phyloP scores from a whole-genome alignment of 208 protist species.

The Spongospora subterranea region DNA sequence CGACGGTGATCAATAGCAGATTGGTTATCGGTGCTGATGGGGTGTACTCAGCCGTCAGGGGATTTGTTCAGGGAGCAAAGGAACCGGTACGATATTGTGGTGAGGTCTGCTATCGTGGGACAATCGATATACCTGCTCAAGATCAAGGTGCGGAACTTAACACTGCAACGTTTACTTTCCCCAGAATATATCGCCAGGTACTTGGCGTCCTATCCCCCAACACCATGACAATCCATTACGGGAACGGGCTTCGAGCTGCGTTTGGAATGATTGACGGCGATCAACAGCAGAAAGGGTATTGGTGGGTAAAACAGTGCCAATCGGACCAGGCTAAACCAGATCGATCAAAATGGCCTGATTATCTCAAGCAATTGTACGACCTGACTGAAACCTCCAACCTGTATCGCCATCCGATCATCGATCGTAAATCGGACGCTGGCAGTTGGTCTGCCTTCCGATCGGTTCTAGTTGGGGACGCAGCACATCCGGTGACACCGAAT shows the following conservation, averaged over 20 bases:
- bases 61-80: background rate
- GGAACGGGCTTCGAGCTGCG: background rate
- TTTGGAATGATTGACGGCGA: background rate
- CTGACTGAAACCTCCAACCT: background rate
- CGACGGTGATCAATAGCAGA: background rate
- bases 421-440: background rate
- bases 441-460: background rate
- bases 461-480: slow-evolving; percentile 44
- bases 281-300: background rate
- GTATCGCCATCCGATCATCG: slow-evolving; percentile 3
- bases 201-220: background rate
- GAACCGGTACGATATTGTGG: background rate
- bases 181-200: background rate
- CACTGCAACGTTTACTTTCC: too few species aligned
- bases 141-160: too few species aligned
- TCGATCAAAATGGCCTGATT: background rate
- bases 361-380: background rate
- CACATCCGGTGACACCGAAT: slow-evolving; percentile 39
- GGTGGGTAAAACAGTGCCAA: slow-evolving; percentile 5
- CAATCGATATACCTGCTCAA: background rate
- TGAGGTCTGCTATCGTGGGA: slow-evolving; percentile 28
- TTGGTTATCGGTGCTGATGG: slow-evolving; percentile 42
- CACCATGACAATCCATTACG: slow-evolving; percentile 16
- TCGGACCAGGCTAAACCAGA: background rate
- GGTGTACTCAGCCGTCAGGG: background rate